Percentiles rank a stretch among this genome's conserved stretches.
phyloP scores from a whole-genome alignment of 176 grass and related monocot species.

The Aegilops tauschii region DNA sequence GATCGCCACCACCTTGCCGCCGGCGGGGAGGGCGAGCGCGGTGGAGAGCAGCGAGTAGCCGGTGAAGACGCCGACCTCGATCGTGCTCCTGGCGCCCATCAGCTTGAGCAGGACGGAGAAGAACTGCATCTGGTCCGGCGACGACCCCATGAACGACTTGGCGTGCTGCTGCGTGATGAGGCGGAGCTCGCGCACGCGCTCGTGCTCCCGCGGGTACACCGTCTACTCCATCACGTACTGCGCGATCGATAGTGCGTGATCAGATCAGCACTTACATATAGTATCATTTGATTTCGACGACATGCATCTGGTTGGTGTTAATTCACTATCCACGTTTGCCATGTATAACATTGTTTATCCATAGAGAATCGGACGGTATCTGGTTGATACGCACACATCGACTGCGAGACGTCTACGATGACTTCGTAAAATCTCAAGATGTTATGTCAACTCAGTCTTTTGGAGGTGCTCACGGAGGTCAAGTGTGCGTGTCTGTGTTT shows the following conservation, averaged over 20 bases:
- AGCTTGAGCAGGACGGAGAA: constrained; percentile 50
- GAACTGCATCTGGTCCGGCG: constrained; percentile 54
- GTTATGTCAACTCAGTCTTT: too few species aligned
- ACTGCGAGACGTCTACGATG: too few species aligned
- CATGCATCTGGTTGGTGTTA: too few species aligned
- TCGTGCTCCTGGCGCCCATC: constrained; percentile 53
- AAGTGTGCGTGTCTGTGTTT: too few species aligned
- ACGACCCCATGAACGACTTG: constrained; percentile 29
- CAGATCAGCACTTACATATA: too few species aligned
- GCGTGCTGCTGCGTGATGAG: constrained; percentile 28
- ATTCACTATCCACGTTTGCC: too few species aligned
- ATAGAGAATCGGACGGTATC: too few species aligned
- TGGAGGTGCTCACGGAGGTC: too few species aligned
- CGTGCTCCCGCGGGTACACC: constrained; percentile 21
- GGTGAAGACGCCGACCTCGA: constrained; percentile 69
- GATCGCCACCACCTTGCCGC: constrained; percentile 58
- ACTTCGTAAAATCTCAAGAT: too few species aligned
- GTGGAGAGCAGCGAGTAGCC: constrained; percentile 67
- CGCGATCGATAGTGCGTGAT: background rate
- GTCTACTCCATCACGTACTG: constrained; percentile 9
- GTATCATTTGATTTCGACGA: too few species aligned
- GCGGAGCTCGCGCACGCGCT: constrained; percentile 33
- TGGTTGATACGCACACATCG: too few species aligned
- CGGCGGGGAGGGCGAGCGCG: constrained; percentile 45
- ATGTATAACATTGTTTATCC: too few species aligned